These are phyloP conservation scores for Solanum aculeatissimum DNA, from an alignment of 305 asterid species.

Conservation along the genomic window DNA sequence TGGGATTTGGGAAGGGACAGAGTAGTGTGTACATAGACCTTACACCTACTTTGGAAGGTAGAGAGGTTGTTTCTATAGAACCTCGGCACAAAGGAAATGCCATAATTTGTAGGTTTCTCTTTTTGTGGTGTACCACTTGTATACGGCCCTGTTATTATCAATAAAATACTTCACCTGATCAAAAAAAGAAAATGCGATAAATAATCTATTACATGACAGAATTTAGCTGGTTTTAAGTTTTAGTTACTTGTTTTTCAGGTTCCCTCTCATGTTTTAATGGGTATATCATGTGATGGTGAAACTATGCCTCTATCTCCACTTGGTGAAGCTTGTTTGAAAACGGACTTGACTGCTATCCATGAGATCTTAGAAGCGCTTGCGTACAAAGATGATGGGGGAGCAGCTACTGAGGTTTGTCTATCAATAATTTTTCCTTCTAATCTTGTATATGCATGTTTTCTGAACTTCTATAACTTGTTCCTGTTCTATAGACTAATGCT, in stretches of 20 bases:
- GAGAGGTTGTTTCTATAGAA: too few relatives aligned
- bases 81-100: too few relatives aligned
- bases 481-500: neutral
- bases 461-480: neutral
- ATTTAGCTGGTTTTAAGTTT: neutral
- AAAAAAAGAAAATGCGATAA: neutral
- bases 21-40: too few relatives aligned
- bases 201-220: neutral
- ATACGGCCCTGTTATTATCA: too few relatives aligned
- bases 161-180: too few relatives aligned
- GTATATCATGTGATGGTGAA: slow-evolving; percentile 58
- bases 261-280: slow-evolving; percentile 85
- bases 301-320: slow-evolving; percentile 57
- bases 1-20: too few relatives aligned
- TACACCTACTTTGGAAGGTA: too few relatives aligned
- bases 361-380: slow-evolving; percentile 78
- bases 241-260: slow-evolving; percentile 31
- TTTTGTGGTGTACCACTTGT: too few relatives aligned
- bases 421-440: neutral
- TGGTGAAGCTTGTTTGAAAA: slow-evolving; percentile 86
- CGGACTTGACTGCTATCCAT: slow-evolving; percentile 87
- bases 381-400: slow-evolving; percentile 94
- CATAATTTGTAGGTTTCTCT: too few relatives aligned
- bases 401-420: slow-evolving; percentile 82
- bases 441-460: neutral